Evolutionary conservation across 179 eudicot genomes (phyloP), one percentile per base, ranked within the genome.

Genomic region (Drosera spatulata): DNA sequence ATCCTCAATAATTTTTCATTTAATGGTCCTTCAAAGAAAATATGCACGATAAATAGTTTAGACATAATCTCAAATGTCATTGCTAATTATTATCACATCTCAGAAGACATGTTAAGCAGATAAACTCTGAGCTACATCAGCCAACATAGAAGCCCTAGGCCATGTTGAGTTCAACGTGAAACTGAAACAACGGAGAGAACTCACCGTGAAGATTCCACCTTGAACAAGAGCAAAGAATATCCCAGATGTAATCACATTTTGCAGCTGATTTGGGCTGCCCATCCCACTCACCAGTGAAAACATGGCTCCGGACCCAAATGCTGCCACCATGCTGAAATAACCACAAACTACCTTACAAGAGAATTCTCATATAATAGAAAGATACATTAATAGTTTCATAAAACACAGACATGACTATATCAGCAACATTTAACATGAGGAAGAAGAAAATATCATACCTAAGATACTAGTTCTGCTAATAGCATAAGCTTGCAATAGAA

Each of bases 221-320:
- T 91, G 98, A 69, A 84, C 78, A 58, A 91, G 87, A 47, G 98
- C 91, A 79, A 91, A 91, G 79, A 88, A 89, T 48, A 81, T 60
- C 37, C 99, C 97, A 49, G 94, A 89, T 50, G 95, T 69, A 47
- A 83, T 45, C 44, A 75, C 85, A 77, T 81, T 93, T 6, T 75
- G 69, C 22, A 79, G 77, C 61, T 43, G 86, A 73, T 89, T 89
- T 9, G 99, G 95, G 49, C 99, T 95, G 58, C 87, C 97, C 88
- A 83, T 74, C 50, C 99, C 99, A 73, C 97, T 93, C 48, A 89
- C 95, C 80, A 93, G 71, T 44, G 99, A 79, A 77, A 89, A 93
- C 80, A 73, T 60, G n/a, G 93, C 90, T 69, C 97, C 99, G 50
- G 97, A 93, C 43, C 99, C 97, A 73, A 93, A 93, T 63, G 97